phyloP scores from a whole-genome alignment of 2,329 filamentous ascomycete species.

The Mollisiaceae sp. region DNA sequence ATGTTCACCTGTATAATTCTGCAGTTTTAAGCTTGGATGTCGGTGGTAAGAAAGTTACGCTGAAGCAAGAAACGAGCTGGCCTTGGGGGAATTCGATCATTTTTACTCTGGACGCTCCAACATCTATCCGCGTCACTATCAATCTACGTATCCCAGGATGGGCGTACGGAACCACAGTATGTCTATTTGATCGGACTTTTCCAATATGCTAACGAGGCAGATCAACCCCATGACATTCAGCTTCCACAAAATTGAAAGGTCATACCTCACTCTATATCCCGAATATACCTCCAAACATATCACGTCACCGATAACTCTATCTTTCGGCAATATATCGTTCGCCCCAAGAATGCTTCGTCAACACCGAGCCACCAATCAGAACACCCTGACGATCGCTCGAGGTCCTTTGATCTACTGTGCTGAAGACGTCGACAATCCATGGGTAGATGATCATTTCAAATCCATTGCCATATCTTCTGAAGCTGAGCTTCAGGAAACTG shows the following conservation, averaged over 20 bases:
- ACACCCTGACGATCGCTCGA: conserved; percentile 57
- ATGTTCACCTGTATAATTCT: conserved; percentile 60
- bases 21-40: conserved; percentile 50
- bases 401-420: conserved; percentile 65
- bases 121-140: conserved; percentile 46
- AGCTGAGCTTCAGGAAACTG: conserved; percentile 20
- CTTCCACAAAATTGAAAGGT: background rate
- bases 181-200: background rate
- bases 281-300: background rate
- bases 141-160: conserved; percentile 60
- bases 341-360: background rate
- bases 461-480: conserved; percentile 17
- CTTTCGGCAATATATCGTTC: conserved; percentile 50
- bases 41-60: conserved; percentile 43
- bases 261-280: background rate
- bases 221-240: background rate
- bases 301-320: conserved; percentile 50
- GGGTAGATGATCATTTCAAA: conserved; percentile 61
- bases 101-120: conserved; percentile 49
- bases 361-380: conserved; percentile 60
- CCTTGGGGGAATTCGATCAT: conserved; percentile 59
- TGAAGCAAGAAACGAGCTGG: conserved; percentile 59
- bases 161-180: conserved; percentile 36
- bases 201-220: background rate
- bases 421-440: conserved; percentile 62